Evolutionary conservation across 108 stramenopile genomes (phyloP).

Genomic region (Cyclotella cryptica): DNA sequence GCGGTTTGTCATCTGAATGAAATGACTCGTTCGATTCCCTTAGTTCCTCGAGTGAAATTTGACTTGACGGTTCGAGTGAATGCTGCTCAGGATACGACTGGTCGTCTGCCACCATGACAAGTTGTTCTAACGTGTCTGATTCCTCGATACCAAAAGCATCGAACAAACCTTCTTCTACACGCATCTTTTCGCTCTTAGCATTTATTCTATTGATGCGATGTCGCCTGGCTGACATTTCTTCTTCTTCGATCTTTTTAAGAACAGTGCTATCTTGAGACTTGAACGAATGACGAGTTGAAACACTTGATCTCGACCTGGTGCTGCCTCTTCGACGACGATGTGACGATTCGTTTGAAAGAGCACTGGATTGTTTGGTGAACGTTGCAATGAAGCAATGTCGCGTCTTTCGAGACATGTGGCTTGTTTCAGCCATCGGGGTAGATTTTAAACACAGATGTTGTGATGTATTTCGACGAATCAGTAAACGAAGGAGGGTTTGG

Average conservation of each 20-base stretch:
- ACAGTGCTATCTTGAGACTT: constrained; percentile 16
- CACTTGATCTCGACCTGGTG: not conserved
- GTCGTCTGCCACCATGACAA: not conserved
- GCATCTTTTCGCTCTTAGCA: constrained; percentile 12
- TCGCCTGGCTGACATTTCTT: constrained; percentile 34
- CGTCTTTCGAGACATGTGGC: constrained; percentile 4
- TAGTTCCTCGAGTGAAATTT: no score
- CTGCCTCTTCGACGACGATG: not conserved
- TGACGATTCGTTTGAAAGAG: not conserved
- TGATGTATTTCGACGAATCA: constrained; percentile 25
- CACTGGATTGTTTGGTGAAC: not conserved
- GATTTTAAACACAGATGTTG: not conserved
- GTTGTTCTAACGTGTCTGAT: not conserved
- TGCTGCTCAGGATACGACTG: no score
- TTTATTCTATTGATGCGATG: constrained; percentile 32
- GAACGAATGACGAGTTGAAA: not conserved
- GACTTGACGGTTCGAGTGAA: no score
- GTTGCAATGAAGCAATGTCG: not conserved
- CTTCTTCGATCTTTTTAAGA: constrained; percentile 25
- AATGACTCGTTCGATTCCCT: no score
- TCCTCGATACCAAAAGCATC: constrained; percentile 38
- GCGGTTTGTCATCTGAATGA: no score
- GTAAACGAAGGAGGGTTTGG: constrained; percentile 14
- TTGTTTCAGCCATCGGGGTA: not conserved
- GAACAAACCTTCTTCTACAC: constrained; percentile 17